Evolutionary conservation across 2,329 filamentous ascomycete genomes (phyloP).

Genomic region (Torrubiellomyces zombiae): DNA sequence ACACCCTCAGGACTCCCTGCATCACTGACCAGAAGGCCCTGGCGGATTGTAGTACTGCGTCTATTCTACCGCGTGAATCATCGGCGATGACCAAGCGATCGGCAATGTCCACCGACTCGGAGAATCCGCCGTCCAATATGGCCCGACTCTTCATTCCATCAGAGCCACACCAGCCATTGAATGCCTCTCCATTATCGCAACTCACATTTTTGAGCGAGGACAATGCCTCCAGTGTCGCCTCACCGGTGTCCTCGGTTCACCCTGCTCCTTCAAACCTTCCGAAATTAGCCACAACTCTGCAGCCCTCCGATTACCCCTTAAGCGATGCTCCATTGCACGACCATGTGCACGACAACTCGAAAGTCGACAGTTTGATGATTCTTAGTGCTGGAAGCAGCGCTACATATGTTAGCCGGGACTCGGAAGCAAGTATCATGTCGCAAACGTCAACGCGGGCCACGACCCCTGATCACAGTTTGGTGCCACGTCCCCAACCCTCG

Average conservation of each 20-base stretch:
- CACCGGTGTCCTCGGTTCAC: slow-evolving; percentile 30
- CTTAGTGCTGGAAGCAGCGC: slow-evolving; percentile 65
- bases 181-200: slow-evolving; percentile 18
- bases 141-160: slow-evolving; percentile 34
- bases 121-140: slow-evolving; percentile 53
- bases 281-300: slow-evolving; percentile 34
- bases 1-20: slow-evolving; percentile 16
- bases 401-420: slow-evolving; percentile 66
- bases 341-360: slow-evolving; percentile 34
- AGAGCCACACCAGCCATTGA: slow-evolving; percentile 12
- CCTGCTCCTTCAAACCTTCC: slow-evolving; percentile 38
- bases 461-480: slow-evolving; percentile 52
- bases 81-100: slow-evolving; percentile 20
- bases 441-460: slow-evolving; percentile 76
- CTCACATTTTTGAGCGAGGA: slow-evolving; percentile 26
- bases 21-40: slow-evolving; percentile 19
- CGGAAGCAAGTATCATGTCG: slow-evolving; percentile 64
- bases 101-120: slow-evolving; percentile 28
- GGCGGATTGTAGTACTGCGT: slow-evolving; percentile 22
- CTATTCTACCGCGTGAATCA: slow-evolving; percentile 19
- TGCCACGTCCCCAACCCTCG: slow-evolving; percentile 41
- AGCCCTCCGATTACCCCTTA: slow-evolving; percentile 28
- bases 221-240: slow-evolving; percentile 23
- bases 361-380: slow-evolving; percentile 53
- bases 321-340: slow-evolving; percentile 30